Evolutionary conservation across 805 yeast species (phyloP), one percentile per base, ranked within the genome.

Genomic region (Saccharomycopsis malanga): DNA sequence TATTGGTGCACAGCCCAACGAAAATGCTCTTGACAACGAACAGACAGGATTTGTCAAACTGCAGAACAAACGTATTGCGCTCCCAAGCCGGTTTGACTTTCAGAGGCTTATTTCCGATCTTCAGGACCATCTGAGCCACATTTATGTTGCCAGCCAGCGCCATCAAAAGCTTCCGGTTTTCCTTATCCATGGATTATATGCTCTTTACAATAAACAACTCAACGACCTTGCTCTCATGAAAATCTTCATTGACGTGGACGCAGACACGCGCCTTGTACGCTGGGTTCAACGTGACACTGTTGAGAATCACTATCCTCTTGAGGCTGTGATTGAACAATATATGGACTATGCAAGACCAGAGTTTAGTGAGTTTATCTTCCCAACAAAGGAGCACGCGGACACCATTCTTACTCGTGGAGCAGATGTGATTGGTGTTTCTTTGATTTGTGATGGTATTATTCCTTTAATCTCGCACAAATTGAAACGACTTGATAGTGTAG

Each of bases 241-340:
- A 58, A 77, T 89, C 2, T 89, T 82, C 56, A 71, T 89, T 14
- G 93, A 86, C 54, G 75, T 87, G 52, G 97, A 89, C 62, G 79
- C 91, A 1, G 98, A 89, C 61, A 78, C 83, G 4, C 66, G 96
- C 46, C 66, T 89, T 35, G 80, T 87, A n/a, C 74, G 95, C 54
- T 78, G 93, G 83, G 81, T 66, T 50, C 9, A 46, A 54, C 10
- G 60, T 53, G 30, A 49, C 32, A 25, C 39, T 20, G 1, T 63
- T 2, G 52, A 52, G 4, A 58, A 56, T 4, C 53, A 57, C 0
- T 36, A 47, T 2, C 56, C 56, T 18, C 54, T 69, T 4, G 60
- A 56, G 9, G 57, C 54, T 1, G 54, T 72, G 15, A 44, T 72
- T 29, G 64, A 66, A 34, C 46, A 62, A 30, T 86, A 85, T 60